A percentile compares a stretch with the other conserved stretches of the same genome.
phyloP scores from a whole-genome alignment of 164 flowering plant genomes.

The Litsea cubeba region DNA sequence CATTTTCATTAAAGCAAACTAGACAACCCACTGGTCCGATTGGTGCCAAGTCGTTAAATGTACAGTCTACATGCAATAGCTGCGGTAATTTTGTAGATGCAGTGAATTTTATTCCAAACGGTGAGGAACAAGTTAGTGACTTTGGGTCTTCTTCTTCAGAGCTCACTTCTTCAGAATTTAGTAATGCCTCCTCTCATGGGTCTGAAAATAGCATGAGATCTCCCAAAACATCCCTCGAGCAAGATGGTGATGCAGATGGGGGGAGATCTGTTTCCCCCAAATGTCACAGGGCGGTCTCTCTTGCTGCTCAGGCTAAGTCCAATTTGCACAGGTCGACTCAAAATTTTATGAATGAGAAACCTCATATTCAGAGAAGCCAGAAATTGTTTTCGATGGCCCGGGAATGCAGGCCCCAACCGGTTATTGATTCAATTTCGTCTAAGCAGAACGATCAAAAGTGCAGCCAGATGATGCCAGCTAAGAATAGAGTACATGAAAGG shows the following conservation, averaged over 20 bases:
- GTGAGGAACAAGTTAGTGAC: conserved; percentile 20
- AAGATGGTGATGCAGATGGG: conserved; percentile 20
- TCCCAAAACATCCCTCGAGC: conserved; percentile 13
- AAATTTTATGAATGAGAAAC: conserved; percentile 13
- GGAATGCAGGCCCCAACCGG: conserved; percentile 23
- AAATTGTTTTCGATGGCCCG: conserved; percentile 21
- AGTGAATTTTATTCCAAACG: conserved; percentile 14
- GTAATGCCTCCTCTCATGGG: conserved; percentile 26
- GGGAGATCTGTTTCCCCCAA: conserved; percentile 11
- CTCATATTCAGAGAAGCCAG: conserved; percentile 18
- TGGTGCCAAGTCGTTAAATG: conserved; percentile 22
- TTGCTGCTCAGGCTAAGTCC: conserved; percentile 15
- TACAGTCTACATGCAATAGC: conserved; percentile 45
- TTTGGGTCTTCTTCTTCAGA: conserved; percentile 20
- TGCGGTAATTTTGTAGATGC: conserved; percentile 49
- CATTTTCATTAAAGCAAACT: conserved; percentile 11
- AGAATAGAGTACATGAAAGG: conserved; percentile 28
- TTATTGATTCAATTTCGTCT: conserved; percentile 18
- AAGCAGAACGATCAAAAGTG: conserved; percentile 25
- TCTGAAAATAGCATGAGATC: conserved; percentile 22
- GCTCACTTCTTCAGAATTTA: conserved; percentile 18
- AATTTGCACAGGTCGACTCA: conserved; percentile 11
- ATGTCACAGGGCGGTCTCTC: conserved; percentile 9
- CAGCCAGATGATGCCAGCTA: conserved; percentile 24
- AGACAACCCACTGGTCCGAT: conserved; percentile 16